phyloP scores from a whole-genome alignment of 169 alveolate species.

The Eimeria acervulina region DNA sequence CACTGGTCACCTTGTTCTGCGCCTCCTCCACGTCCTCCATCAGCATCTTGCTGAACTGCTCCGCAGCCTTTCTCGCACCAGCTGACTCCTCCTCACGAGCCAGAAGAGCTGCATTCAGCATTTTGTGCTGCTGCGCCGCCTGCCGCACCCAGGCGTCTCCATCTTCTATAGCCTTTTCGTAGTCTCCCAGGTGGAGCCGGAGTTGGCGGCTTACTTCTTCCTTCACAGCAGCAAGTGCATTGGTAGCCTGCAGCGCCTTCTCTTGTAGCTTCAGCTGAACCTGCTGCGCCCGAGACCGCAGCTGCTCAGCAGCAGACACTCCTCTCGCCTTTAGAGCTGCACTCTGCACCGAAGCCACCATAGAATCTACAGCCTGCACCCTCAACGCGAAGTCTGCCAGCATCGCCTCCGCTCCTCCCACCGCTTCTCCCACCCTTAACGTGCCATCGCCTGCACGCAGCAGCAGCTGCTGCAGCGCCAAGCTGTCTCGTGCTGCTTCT shows the following conservation, averaged over 20 bases:
- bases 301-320: not conserved
- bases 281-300: not conserved
- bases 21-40: slow-evolving; percentile 31
- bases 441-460: not conserved
- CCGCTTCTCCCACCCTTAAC: not conserved
- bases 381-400: not conserved
- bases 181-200: not conserved
- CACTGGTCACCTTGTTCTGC: slow-evolving; percentile 33
- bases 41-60: not conserved
- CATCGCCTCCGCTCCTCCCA: not conserved
- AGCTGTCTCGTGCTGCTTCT: not conserved
- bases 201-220: not conserved
- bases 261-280: not conserved
- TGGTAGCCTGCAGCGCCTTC: not conserved
- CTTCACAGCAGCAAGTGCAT: not conserved
- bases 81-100: slow-evolving; percentile 2
- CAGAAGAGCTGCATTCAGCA: not conserved
- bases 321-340: not conserved
- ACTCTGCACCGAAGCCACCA: not conserved
- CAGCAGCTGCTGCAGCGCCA: slow-evolving; percentile 27
- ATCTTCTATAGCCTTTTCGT: not conserved
- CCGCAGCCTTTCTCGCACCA: not conserved
- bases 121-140: slow-evolving; percentile 18
- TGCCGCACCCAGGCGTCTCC: slow-evolving; percentile 4
- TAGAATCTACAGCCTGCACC: not conserved